Conservation (phyloP, 345 rosid species). For the Dovyalis caffra region DNA sequence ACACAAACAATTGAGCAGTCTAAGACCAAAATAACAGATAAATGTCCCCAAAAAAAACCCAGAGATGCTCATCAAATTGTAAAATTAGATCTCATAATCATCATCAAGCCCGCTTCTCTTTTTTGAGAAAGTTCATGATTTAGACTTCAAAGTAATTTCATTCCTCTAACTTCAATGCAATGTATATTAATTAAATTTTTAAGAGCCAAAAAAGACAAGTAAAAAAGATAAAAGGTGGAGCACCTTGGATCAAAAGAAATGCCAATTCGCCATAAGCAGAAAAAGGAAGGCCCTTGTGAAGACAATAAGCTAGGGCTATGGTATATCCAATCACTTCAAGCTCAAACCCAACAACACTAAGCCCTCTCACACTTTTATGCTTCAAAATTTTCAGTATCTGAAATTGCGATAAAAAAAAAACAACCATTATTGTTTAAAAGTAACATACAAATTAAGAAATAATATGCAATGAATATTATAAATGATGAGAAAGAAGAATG, state of each 20-base stretch:
- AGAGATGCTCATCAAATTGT: too few species aligned
- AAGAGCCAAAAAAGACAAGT: background rate
- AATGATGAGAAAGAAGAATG: background rate
- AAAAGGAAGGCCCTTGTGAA: slow-evolving; percentile 90
- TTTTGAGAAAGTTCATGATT: too few species aligned
- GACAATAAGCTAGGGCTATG: slow-evolving; percentile 84
- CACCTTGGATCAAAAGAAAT: slow-evolving; percentile 86
- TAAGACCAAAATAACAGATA: too few species aligned
- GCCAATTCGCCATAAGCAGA: slow-evolving; percentile 92
- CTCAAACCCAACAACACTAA: slow-evolving; percentile 78
- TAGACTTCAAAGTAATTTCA: too few species aligned
- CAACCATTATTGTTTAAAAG: too few species aligned
- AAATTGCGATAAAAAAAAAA: background rate
- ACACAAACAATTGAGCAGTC: too few species aligned
- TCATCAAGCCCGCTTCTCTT: too few species aligned
- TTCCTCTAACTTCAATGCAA: too few species aligned
- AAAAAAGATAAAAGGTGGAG: background rate
- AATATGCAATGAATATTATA: background rate
- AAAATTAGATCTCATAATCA: too few species aligned
- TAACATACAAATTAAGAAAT: background rate
- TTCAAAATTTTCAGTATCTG: slow-evolving; percentile 86
- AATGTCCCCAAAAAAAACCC: too few species aligned
- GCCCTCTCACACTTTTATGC: slow-evolving; percentile 76
- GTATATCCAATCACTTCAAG: slow-evolving; percentile 90
- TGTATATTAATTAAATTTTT: too few species aligned